Evolutionary conservation across 1,139 yeast species (phyloP).

Genomic region (Blastobotrys arbuscula): DNA sequence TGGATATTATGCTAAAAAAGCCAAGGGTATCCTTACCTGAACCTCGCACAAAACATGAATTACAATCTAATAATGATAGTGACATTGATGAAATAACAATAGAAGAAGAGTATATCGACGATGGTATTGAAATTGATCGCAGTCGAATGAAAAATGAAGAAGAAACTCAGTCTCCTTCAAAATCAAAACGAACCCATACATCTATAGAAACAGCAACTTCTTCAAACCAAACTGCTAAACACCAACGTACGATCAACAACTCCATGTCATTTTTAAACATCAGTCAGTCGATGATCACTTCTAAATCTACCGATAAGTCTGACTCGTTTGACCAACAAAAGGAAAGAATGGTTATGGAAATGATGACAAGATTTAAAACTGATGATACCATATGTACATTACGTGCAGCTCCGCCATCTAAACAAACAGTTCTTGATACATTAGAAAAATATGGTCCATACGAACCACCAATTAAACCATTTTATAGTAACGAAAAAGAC

Average conservation of each 20-base stretch:
- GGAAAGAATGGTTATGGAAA: too few species aligned
- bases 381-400: too few species aligned
- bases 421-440: slow-evolving; percentile 32
- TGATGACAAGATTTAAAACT: not conserved
- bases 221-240: too few species aligned
- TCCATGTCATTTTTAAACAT: slow-evolving; percentile 9
- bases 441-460: slow-evolving; percentile 50
- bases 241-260: too few species aligned
- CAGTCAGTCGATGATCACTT: slow-evolving; percentile 7
- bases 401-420: slow-evolving; percentile 21
- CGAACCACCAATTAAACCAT: slow-evolving; percentile 45
- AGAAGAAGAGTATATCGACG: not conserved
- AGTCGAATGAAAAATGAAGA: not conserved
- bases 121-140: not conserved
- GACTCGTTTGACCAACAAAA: not conserved
- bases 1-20: slow-evolving; percentile 10
- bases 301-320: too few species aligned
- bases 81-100: too few species aligned
- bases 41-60: too few species aligned
- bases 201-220: too few species aligned
- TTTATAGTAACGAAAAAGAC: slow-evolving; percentile 49
- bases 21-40: not conserved
- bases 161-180: too few species aligned
- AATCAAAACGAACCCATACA: slow-evolving; percentile 8
- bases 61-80: too few species aligned